Base-by-base conservation (phyloP, 2,329 filamentous ascomycete species). In the Ophiostoma novo-ulmi region DNA sequence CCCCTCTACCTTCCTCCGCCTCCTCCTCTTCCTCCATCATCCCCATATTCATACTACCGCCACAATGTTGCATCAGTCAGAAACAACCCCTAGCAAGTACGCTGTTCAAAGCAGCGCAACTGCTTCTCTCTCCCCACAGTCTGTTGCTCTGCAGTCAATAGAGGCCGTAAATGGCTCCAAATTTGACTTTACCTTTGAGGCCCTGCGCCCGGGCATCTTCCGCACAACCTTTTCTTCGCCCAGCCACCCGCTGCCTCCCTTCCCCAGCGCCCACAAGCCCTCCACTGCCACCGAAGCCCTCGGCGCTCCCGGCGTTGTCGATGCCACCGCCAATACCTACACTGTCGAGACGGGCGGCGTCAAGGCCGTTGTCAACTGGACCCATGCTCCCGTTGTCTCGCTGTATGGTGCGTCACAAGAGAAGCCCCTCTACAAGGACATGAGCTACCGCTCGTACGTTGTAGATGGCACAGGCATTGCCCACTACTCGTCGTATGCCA, bases 361-460 rank as follows among this genome's bases (percentile, higher is more conserved):
- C 36, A 82, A 80, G 58, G 88, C 87, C 35, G 82, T 78, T 0
- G 79, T 92, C 0, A 83, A 89, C 58, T 92, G 88, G 86, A 78
- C 79, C 26, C 80, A 82, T 66, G 81, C 85, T 0, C 88, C 89
- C 0, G 79, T 88, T 1, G 80, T 92, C 1, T 84, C 85, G 0
- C 75, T 92, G 1, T 82, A n/a, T 2, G 84, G 86, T 69, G 79
- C 81, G 5, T 82, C 80, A 38, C 80, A 83, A 7, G 74, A 82
- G n/a, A 80, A 81, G 36, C 83, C 86, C 0, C 79, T 92, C 4
- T 85, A 91, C 75, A 78, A 80, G 1, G 90, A 93, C 75, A 79
- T 92, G 1, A 83, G 85, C 0, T 83, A 86, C 75, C 87, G 90
- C 11, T 91, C 89, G 0, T 92, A 92, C 74, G 85, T 82, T 4